Evolutionary conservation across 768 basidiomycete species (phyloP).

Genomic region (Lentinula lateritia): DNA sequence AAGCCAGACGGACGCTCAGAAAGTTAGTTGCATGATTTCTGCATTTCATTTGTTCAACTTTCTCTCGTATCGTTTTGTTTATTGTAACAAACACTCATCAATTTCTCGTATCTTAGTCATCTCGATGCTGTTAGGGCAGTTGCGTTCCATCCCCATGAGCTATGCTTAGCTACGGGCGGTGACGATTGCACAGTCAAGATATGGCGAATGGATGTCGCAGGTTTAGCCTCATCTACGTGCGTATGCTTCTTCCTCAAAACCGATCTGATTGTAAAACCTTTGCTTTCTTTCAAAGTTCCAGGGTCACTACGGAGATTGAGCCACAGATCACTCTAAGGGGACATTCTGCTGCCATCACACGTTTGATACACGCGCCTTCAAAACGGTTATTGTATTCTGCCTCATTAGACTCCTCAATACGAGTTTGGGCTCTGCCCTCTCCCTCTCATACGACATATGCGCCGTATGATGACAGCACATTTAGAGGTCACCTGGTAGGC

Average conservation of each 20-base stretch:
- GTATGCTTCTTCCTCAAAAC: conserved; percentile 25
- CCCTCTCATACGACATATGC: conserved; percentile 84
- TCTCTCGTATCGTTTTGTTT: conserved; percentile 1
- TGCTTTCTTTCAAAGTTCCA: conserved; percentile 36
- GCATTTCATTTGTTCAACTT: not conserved
- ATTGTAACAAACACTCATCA: conserved; percentile 9
- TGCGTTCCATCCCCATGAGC: conserved; percentile 82
- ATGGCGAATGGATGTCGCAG: conserved; percentile 82
- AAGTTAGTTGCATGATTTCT: conserved; percentile 55
- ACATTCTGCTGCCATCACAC: conserved; percentile 87
- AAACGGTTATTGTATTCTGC: conserved; percentile 83
- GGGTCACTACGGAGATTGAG: conserved; percentile 81
- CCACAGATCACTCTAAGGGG: conserved; percentile 92
- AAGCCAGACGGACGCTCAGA: conserved; percentile 78
- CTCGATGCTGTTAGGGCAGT: conserved; percentile 89
- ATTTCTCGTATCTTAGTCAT: conserved; percentile 50
- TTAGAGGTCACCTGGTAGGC: conserved; percentile 78
- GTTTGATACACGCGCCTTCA: conserved; percentile 73
- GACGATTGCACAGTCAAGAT: conserved; percentile 96
- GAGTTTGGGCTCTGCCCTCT: conserved; percentile 81
- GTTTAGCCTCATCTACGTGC: conserved; percentile 72
- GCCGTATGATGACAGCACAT: conserved; percentile 76
- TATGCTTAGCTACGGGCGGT: conserved; percentile 87
- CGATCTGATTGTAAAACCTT: conserved; percentile 13
- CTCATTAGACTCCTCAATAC: conserved; percentile 89